Conservation (phyloP, 2,329 filamentous ascomycete species). For the Zelopaecilomyces penicillatus region DNA sequence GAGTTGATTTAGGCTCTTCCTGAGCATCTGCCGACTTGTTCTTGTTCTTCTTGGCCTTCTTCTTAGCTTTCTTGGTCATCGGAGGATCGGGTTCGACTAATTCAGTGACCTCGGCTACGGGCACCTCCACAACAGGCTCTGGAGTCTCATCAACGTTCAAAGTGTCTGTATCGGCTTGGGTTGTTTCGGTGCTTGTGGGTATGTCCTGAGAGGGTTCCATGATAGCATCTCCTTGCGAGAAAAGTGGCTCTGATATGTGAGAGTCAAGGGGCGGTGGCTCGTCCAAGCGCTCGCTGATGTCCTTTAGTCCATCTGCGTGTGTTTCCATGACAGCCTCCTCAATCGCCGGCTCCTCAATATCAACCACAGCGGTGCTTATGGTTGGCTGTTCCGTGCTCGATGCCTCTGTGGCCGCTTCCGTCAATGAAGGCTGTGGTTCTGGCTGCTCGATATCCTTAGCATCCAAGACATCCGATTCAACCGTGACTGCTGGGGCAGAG, state of each 20-base stretch:
- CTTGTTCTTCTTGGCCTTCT: slow-evolving; percentile 27
- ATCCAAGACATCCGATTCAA: too few relatives aligned
- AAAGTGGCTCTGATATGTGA: slow-evolving; percentile 22
- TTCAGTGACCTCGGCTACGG: slow-evolving; percentile 6
- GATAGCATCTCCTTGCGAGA: slow-evolving; percentile 21
- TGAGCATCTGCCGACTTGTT: slow-evolving; percentile 17
- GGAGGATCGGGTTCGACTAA: slow-evolving; percentile 6
- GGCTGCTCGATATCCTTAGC: too few relatives aligned
- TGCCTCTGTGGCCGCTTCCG: neutral
- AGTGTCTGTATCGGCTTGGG: slow-evolving; percentile 15
- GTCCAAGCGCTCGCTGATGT: neutral
- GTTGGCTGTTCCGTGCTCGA: too few relatives aligned
- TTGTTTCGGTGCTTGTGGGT: slow-evolving; percentile 13
- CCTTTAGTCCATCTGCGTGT: too few relatives aligned
- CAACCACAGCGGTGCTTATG: too few relatives aligned
- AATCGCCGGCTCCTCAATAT: too few relatives aligned
- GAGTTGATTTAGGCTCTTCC: neutral
- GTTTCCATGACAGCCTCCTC: too few relatives aligned
- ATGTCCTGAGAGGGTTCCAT: slow-evolving; percentile 17
- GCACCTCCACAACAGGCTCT: neutral
- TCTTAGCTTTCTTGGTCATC: slow-evolving; percentile 10
- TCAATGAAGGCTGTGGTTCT: neutral
- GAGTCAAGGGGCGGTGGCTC: slow-evolving; percentile 11
- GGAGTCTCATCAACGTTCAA: neutral
- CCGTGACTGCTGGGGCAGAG: too few relatives aligned